phyloP scores from a whole-genome alignment of 192 early-diverging fungal species.

The Coemansia aciculifera region DNA sequence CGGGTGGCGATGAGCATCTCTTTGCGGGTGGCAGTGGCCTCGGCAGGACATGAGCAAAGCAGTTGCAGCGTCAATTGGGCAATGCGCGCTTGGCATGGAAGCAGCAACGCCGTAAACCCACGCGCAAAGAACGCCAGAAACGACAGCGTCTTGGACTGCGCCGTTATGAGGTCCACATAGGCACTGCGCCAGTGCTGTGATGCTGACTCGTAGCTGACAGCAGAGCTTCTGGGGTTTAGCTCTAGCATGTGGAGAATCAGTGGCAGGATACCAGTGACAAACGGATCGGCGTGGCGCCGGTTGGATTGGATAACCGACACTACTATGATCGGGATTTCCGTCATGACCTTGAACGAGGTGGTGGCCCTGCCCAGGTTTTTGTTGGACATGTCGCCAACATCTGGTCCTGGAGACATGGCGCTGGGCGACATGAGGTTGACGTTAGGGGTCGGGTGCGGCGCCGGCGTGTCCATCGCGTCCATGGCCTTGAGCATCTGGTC shows the following conservation, averaged over 20 bases:
- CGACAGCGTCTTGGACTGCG: slow-evolving; percentile 98
- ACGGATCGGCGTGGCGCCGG: slow-evolving; percentile 73
- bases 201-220: slow-evolving; percentile 15
- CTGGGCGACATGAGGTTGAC: slow-evolving; percentile 62
- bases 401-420: slow-evolving; percentile 74
- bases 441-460: slow-evolving; percentile 57
- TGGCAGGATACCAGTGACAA: slow-evolving; percentile 85
- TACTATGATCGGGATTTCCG: slow-evolving; percentile 97
- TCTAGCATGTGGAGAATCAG: slow-evolving; percentile 74
- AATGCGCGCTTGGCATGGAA: slow-evolving; percentile 77
- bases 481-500: slow-evolving; percentile 81
- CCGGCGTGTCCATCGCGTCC: slow-evolving; percentile 64
- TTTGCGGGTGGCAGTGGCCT: slow-evolving; percentile 89
- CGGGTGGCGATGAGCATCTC: slow-evolving; percentile 94
- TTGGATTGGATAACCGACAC: slow-evolving; percentile 92
- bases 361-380: slow-evolving; percentile 73
- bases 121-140: slow-evolving; percentile 95
- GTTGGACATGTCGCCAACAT: slow-evolving; percentile 57
- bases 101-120: slow-evolving; percentile 68
- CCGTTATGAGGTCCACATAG: slow-evolving; percentile 79
- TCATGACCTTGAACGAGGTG: slow-evolving; percentile 95
- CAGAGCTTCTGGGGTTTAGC: slow-evolving; percentile 34
- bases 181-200: slow-evolving; percentile 55
- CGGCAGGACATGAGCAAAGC: slow-evolving; percentile 91
- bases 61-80: slow-evolving; percentile 87